These are phyloP conservation scores for Phoma sp. DNA, from an alignment of 2,329 filamentous ascomycete genomes.

Conservation along the genomic window DNA sequence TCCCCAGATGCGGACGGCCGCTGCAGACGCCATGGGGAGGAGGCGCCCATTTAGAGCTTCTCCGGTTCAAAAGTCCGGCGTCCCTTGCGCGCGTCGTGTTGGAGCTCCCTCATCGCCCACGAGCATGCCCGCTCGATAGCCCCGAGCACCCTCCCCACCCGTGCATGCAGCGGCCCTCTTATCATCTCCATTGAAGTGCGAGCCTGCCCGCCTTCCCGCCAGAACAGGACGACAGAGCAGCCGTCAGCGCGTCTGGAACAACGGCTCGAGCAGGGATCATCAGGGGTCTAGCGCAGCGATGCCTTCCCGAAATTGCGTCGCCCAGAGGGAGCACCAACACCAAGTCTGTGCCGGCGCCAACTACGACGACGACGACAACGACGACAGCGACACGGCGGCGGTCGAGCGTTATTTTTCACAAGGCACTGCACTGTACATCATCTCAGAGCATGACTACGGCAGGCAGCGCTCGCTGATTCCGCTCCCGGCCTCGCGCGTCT, in stretches of 20 bases:
- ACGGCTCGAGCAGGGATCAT: constrained; percentile 22
- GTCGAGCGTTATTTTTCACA: constrained; percentile 23
- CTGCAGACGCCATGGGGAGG: constrained; percentile 24
- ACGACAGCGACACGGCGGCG: constrained; percentile 1
- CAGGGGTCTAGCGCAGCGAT: constrained; percentile 36
- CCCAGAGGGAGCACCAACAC: constrained; percentile 16
- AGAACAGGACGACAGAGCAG: constrained; percentile 7
- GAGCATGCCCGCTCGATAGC: constrained; percentile 3
- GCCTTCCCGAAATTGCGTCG: constrained; percentile 40
- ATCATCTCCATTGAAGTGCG: constrained; percentile 14
- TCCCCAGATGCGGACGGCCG: constrained; percentile 26
- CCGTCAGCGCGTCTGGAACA: constrained; percentile 15
- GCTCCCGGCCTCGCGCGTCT: constrained; percentile 32
- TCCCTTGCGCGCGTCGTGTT: constrained; percentile 15
- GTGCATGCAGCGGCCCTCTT: constrained; percentile 17
- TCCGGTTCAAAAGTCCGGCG: constrained; percentile 16
- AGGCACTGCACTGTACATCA: constrained; percentile 38
- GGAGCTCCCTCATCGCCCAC: constrained; percentile 17
- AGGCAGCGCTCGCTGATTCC: constrained; percentile 41
- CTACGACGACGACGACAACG: constrained; percentile 16
- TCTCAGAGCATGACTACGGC: constrained; percentile 47
- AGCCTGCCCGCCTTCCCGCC: constrained; percentile 1
- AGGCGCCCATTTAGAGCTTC: constrained; percentile 9
- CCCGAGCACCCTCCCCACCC: constrained; percentile 1
- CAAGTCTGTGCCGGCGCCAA: constrained; percentile 23